Base-by-base conservation (phyloP, 257 asterid genomes). In the Primulina tabacum region DNA sequence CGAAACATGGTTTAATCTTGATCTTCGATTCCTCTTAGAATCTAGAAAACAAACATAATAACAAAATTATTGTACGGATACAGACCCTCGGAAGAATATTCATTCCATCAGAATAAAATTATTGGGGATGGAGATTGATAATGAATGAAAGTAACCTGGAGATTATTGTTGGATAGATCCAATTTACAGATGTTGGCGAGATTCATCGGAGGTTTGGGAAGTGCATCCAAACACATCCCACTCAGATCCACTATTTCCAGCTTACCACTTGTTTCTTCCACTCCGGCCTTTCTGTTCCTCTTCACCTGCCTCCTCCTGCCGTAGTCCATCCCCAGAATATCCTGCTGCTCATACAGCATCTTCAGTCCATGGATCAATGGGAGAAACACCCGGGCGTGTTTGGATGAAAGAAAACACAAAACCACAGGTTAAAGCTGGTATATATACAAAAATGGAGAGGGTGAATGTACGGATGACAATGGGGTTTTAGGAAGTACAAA, bases 161-260 rank as follows among this genome's bases (percentile, higher is more conserved):
- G 82, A 88, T 92, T 84, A 62, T 92, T 92, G 53, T 87, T 90
- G 82, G 98, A 92, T 82, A 92, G 85, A 71, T 92, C 95, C 69
- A 92, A 80, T 78, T 88, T 90, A 85, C 81, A 85, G 59, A 92
- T 85, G 67, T 71, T 6, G 9, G 85, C 86, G 26, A 90, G 75
- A 82, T 90, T 85, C 11, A 86, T 74, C 57, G 77, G 65, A 4
- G 92, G 86, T 18, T 64, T 81, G 1, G 95, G 95, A 17, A 92
- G 81, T 2, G 64, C 33, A 2, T 85, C 83, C 63, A 92, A 62
- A 32, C 84, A 88, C 92, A 92, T 73, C 52, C 91, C 92, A 79
- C 98, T 92, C 53, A 92, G 80, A 78, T 92, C 96, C 82, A 92
- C 82, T 7, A 83, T 75, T 64, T 88, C 89, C 14, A 85, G 73